Conservation (phyloP, 352 stramenopile genomes). For the Aphanomyces cochlioides region DNA sequence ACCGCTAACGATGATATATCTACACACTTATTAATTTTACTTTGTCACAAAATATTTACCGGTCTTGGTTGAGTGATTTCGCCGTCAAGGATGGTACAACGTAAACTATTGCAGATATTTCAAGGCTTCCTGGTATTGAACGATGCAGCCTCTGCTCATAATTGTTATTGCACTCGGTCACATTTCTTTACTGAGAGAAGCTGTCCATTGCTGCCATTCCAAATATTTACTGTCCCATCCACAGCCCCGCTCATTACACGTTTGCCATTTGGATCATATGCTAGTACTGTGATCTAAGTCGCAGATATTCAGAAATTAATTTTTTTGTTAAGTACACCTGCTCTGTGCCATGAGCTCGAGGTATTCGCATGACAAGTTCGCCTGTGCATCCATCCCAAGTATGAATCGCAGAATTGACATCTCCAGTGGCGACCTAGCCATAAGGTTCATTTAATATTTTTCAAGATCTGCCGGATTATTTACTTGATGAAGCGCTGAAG, state of each 20-base stretch:
- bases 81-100: background rate
- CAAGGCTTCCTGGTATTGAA: background rate
- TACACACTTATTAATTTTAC: background rate
- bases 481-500: constrained; percentile 12
- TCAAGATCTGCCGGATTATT: background rate
- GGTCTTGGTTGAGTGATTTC: constrained; percentile 16
- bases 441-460: background rate
- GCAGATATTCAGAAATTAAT: background rate
- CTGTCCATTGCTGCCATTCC: constrained; percentile 25
- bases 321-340: background rate
- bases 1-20: constrained; percentile 6
- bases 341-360: constrained; percentile 2
- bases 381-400: constrained; percentile 22
- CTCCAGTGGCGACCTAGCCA: constrained; percentile 7
- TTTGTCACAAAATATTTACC: background rate
- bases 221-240: constrained; percentile 18
- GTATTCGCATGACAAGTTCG: constrained; percentile 18
- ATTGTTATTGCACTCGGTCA: too few species aligned
- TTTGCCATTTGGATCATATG: constrained; percentile 5
- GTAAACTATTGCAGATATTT: constrained; percentile 2
- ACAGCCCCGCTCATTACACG: constrained; percentile 4
- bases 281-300: constrained; percentile 6
- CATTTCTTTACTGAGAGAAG: constrained; percentile 9
- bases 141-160: background rate
- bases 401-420: constrained; percentile 7